Evolutionary conservation across 345 rosid genomes (phyloP), one percentile per base, ranked within the genome.

Genomic region (Alliaria petiolata): DNA sequence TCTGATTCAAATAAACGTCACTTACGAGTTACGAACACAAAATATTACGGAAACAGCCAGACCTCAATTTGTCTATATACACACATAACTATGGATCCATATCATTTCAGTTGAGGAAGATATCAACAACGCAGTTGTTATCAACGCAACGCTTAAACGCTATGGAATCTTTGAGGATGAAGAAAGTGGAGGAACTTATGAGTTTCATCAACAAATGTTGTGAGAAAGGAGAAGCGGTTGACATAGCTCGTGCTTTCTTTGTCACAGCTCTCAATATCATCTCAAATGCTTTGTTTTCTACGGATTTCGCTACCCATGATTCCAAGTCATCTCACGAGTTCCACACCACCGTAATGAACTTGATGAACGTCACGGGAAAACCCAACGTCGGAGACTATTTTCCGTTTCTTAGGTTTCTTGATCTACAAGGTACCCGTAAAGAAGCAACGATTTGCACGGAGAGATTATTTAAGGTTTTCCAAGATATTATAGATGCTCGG

Each of bases 321-420:
- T 71, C 85, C 1, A 43, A 66, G 17, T 11, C 22, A 8, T 30
- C 75, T 19, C 20, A 7, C 28, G 74, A 65, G 26, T 78, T 83
- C 62, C 79, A 57, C 65, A 42, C 68, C 63, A 40, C 52, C 0
- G 69, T 74, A 10, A 12, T 65, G 69, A 28, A 50, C 4, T 47
- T 81, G 28, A 44, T 78, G 84, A 67, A 47, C 3, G 74, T 60
- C 42, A 61, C 45, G 0, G 88, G 84, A 17, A 81, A 65, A 72
- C 79, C 81, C 3, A 82, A 82, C 57, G 4, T 76, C n/a, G 72
- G 74, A 0, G 84, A 85, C 46, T 85, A 44, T 52, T 61, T 61
- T 11, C 43, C 3, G 19, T 19, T 19, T 59, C 6, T 59, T 2
- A 59, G 55, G 68, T 43, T 28, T 44, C 54, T 65, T 31, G 69